Base-by-base conservation (phyloP, 441 rosid genomes). In the Daphne laureola region DNA sequence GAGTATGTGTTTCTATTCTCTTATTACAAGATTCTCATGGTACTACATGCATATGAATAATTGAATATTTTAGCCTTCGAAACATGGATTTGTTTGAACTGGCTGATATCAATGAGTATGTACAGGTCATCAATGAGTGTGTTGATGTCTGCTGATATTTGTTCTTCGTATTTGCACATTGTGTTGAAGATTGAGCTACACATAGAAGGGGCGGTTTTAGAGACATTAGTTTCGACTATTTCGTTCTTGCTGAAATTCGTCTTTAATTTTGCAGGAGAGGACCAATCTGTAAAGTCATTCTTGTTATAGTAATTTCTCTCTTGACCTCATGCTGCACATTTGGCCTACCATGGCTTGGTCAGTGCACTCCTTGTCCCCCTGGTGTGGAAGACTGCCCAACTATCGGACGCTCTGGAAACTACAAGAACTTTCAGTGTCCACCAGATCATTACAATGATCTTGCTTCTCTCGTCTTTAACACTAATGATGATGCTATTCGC, bases 261-360 rank as follows among this genome's bases (percentile, higher is more conserved):
- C 52, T 18, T 7, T 49, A 8, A 49, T 18, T 9, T 49, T 78
- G 70, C 94, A 89, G 96, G 87, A 92, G 42, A 74, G 97, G 98
- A 61, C 88, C 95, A 1, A 12, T 43, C 6, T 80, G 68, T 63
- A 92, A 89, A 67, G 14, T 92, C 51, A 51, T 89, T 58, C 96
- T 92, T 25, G 97, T 89, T 7, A 69, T 83, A 44, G 26, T 57
- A 21, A 61, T 92, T 40, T 86, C 95, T 18, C 70, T 84, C 15
- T 57, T 92, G 71, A 89, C 96, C 49, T 84, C 98, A 0, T 84
- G 84, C 48, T 93, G 88, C 65, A 74, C 88, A 2, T 93, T 68
- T 35, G 97, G 97, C 47, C 83, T 89, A 53, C 96, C 98, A 26
- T 93, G 95, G 97, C 67, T 89, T 54, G 66, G 93, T 48, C 57